Evolutionary conservation across 345 rosid species (phyloP).

Genomic region (Ailanthus altissimus): DNA sequence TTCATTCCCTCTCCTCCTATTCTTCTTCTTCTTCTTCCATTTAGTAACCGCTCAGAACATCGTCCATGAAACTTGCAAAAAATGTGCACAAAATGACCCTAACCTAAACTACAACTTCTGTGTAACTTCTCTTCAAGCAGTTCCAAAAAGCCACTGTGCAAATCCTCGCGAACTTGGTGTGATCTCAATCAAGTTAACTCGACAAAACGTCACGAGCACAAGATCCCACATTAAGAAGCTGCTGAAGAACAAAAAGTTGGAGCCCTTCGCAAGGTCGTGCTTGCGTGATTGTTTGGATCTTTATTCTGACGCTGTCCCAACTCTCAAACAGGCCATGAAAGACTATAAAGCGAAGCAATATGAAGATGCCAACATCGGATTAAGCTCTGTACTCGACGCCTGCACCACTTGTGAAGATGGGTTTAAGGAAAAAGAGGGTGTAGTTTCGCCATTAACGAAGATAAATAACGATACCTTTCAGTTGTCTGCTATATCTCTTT

Average conservation of each 20-base stretch:
- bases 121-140: constrained; percentile 39
- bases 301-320: constrained; percentile 46
- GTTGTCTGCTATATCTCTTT: constrained; percentile 54
- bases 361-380: constrained; percentile 42
- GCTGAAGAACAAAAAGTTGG: constrained; percentile 33
- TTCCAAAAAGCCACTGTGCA: constrained; percentile 31
- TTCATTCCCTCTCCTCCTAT: constrained; percentile 9
- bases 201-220: constrained; percentile 40
- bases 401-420: constrained; percentile 64
- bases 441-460: constrained; percentile 42
- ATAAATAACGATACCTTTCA: constrained; percentile 42
- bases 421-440: constrained; percentile 41
- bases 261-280: constrained; percentile 32
- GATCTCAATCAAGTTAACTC: constrained; percentile 45
- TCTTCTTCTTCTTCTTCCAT: neutral
- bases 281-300: constrained; percentile 54
- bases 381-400: constrained; percentile 54
- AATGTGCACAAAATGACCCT: constrained; percentile 35
- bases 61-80: constrained; percentile 50
- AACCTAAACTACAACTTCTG: constrained; percentile 53
- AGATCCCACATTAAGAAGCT: constrained; percentile 34
- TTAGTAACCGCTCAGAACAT: constrained; percentile 24
- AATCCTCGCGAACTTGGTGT: constrained; percentile 47
- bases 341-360: constrained; percentile 41
- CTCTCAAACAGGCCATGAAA: constrained; percentile 33